Base-by-base conservation (phyloP, 2,329 filamentous ascomycete genomes). In the Nothopassalora personata region DNA sequence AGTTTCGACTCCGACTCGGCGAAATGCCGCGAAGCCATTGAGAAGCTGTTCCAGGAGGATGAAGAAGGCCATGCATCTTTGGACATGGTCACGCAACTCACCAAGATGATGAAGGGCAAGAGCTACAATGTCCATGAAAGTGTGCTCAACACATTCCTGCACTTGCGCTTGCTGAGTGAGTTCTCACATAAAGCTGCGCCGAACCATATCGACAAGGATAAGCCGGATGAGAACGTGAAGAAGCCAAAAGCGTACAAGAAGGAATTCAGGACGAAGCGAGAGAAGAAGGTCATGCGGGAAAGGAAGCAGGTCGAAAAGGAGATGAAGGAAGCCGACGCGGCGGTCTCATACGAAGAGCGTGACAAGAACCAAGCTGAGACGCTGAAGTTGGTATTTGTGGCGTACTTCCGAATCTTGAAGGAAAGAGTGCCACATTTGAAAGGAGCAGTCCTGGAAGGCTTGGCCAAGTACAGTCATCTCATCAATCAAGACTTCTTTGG, bases 401-500 rank as follows among this genome's bases (percentile, higher is more conserved):
- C 87, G 1, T 99, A 99, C 77, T 97, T 99, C 75, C 88, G 92
- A 54, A 93, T 97, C 56, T 79, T 99, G 47, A 97, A 97, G 77
- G 81, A 86, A 56, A 86, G 91, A 28, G 82, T 85, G 27, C 87
- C 90, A 13, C 85, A 88, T 65, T 83, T 99, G 18, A 97, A 97
- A 90, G 94, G 94, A n/a, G 92, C 93, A 13, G 92, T 97, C 0
- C 83, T 99, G 5, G 94, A 97, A 77, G 94, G 94, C 30, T 79
- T 99, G 23, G 92, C 93, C 53, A 91, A 91, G 71, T 99, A 96
- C 72, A 87, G 92, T 3, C 94, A 97, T 72, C 82, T 99, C 60
- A 99, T 99, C 81, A 99, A 99, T 77, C 91, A 99, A 71, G 91
- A 99, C 72, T 97, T 99, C 79, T 99, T 99, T 69, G 94, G 93